Evolutionary conservation across 2,329 filamentous ascomycete species (phyloP).

Genomic region (Hypomyces perniciosus): DNA sequence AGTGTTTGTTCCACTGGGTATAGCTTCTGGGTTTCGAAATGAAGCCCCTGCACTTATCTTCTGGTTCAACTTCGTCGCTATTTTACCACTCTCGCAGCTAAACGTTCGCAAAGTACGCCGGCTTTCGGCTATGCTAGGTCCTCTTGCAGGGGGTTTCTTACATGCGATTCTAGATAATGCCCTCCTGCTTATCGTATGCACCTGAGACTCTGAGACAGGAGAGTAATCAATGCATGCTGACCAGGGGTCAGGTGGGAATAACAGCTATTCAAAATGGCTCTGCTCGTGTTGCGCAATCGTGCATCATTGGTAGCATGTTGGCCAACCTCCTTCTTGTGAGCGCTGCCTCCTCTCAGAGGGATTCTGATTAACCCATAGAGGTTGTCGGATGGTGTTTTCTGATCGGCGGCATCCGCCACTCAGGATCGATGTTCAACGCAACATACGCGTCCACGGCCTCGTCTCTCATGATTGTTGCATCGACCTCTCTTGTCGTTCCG

Average conservation of each 20-base stretch:
- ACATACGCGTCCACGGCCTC: conserved; percentile 8
- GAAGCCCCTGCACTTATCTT: conserved; percentile 1
- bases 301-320: conserved; percentile 5
- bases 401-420: conserved; percentile 1
- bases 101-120: conserved; percentile 7
- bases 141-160: background rate
- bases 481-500: conserved; percentile 6
- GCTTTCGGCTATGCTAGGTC: conserved; percentile 1
- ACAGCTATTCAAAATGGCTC: conserved; percentile 5
- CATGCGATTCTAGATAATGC: conserved; percentile 8
- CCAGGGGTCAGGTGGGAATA: background rate
- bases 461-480: conserved; percentile 9
- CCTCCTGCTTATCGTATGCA: conserved; percentile 2
- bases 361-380: background rate
- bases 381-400: conserved; percentile 9
- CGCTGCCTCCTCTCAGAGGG: too few species aligned
- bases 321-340: conserved; percentile 11
- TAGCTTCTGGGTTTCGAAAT: conserved; percentile 4
- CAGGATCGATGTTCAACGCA: conserved; percentile 4
- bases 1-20: background rate
- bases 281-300: conserved; percentile 5
- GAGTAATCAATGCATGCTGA: background rate
- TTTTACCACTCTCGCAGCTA: conserved; percentile 8
- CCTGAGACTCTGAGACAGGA: background rate
- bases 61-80: conserved; percentile 8